Conservation (phyloP, 768 basidiomycete genomes). For the Rhodotorula diobovata region DNA sequence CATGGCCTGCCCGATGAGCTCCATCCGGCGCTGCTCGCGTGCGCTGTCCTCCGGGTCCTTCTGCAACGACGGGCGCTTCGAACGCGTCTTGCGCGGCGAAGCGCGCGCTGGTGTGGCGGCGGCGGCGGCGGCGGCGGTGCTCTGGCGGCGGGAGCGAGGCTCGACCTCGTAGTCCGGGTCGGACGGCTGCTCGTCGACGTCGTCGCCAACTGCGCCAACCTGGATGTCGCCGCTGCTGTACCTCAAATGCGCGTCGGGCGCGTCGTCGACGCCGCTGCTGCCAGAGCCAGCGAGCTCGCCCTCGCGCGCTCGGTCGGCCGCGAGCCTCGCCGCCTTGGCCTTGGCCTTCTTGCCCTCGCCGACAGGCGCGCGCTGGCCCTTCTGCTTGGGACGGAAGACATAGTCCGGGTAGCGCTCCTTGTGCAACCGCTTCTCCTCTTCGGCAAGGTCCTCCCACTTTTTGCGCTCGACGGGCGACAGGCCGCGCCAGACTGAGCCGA, state of each 20-base stretch:
- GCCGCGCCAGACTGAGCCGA: slow-evolving; percentile 64
- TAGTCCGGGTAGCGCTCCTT: slow-evolving; percentile 37
- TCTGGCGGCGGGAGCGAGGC: background rate
- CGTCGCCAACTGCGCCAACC: too few species aligned
- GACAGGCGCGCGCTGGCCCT: background rate
- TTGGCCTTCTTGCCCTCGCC: slow-evolving; percentile 12
- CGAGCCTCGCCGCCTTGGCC: slow-evolving; percentile 4
- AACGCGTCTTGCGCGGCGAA: too few species aligned
- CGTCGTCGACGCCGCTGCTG: background rate
- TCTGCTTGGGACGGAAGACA: slow-evolving; percentile 22
- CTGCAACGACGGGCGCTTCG: background rate
- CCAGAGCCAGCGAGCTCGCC: background rate
- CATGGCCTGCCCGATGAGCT: slow-evolving; percentile 22
- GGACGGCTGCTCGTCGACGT: too few species aligned
- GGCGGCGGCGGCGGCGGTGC: background rate
- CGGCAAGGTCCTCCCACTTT: slow-evolving; percentile 40
- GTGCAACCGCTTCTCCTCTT: slow-evolving; percentile 39
- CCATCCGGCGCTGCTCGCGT: slow-evolving; percentile 9
- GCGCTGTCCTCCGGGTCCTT: too few species aligned
- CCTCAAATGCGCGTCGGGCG: background rate
- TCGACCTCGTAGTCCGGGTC: background rate
- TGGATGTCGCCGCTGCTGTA: background rate
- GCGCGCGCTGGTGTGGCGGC: background rate
- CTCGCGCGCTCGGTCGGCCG: background rate
- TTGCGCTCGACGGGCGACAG: slow-evolving; percentile 50